Conservation (phyloP, 2,329 filamentous ascomycete genomes). For the Ambrosiella xylebori region DNA sequence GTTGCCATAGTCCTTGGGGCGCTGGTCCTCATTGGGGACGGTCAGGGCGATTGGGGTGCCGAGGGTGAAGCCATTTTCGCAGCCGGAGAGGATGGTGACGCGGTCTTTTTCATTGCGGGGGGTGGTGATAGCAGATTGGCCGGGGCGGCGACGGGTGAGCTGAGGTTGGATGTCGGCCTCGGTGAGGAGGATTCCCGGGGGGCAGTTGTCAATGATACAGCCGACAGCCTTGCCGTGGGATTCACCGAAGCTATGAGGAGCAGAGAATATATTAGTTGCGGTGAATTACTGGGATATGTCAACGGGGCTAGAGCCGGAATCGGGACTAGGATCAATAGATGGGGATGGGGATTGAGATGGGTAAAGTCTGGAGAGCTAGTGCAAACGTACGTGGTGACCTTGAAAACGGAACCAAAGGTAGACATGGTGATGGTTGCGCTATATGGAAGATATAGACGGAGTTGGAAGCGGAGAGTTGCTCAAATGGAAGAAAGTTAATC, state of each 20-base stretch:
- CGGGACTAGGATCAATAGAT: too few relatives aligned
- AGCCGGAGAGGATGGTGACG: constrained; percentile 84
- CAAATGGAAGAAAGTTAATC: neutral
- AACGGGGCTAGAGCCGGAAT: neutral
- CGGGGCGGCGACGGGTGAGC: constrained; percentile 76
- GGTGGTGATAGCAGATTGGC: constrained; percentile 78
- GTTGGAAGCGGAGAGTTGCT: neutral
- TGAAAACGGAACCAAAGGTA: constrained; percentile 69
- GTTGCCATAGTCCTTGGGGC: constrained; percentile 79
- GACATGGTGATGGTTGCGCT: constrained; percentile 44
- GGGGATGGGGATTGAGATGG: constrained; percentile 12
- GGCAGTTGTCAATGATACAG: constrained; percentile 86
- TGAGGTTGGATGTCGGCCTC: constrained; percentile 87
- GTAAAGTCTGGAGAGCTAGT: constrained; percentile 6
- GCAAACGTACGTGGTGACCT: constrained; percentile 56
- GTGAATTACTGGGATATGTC: neutral
- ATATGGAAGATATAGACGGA: neutral
- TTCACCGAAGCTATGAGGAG: constrained; percentile 28
- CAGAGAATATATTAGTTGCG: constrained; percentile 5
- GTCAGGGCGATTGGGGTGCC: constrained; percentile 80
- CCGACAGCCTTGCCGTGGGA: constrained; percentile 87
- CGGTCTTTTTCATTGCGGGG: constrained; percentile 83
- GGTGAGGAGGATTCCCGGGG: constrained; percentile 69
- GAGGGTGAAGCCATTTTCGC: constrained; percentile 74
- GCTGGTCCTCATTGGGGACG: constrained; percentile 82